Conservation (phyloP, 2,329 filamentous ascomycete species). For the Arthrobotrys musiformis region DNA sequence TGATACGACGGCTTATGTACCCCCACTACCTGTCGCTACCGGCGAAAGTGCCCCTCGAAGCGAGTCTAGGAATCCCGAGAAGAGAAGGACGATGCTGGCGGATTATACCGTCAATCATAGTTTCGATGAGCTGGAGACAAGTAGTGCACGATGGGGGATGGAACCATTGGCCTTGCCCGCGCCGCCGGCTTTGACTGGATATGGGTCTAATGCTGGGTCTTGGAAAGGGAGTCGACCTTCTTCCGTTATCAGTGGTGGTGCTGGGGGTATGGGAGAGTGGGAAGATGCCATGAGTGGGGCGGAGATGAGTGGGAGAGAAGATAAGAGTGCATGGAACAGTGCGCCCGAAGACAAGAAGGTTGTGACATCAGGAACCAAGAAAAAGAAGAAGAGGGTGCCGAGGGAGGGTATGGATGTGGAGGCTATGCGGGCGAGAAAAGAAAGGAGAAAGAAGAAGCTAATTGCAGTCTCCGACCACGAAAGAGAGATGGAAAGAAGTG, state of each 20-base stretch:
- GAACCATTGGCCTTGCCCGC: slow-evolving; percentile 51
- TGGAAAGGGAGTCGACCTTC: slow-evolving; percentile 43
- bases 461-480: slow-evolving; percentile 38
- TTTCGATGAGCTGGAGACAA: slow-evolving; percentile 50
- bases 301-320: slow-evolving; percentile 46
- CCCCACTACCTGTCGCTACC: slow-evolving; percentile 21
- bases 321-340: slow-evolving; percentile 58
- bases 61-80: slow-evolving; percentile 37
- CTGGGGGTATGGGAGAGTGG: slow-evolving; percentile 52
- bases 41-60: slow-evolving; percentile 7
- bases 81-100: slow-evolving; percentile 51
- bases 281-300: slow-evolving; percentile 52
- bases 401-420: slow-evolving; percentile 58
- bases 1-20: slow-evolving; percentile 35
- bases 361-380: slow-evolving; percentile 55
- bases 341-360: slow-evolving; percentile 56
- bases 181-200: slow-evolving; percentile 50
- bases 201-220: slow-evolving; percentile 51
- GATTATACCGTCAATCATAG: slow-evolving; percentile 38
- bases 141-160: slow-evolving; percentile 44
- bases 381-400: slow-evolving; percentile 55
- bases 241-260: slow-evolving; percentile 38
- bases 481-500: slow-evolving; percentile 40
- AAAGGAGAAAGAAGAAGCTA: slow-evolving; percentile 46
- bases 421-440: slow-evolving; percentile 40